These are phyloP conservation scores for Salvia splendens DNA, from an alignment of 257 asterid species.

Conservation along the genomic window DNA sequence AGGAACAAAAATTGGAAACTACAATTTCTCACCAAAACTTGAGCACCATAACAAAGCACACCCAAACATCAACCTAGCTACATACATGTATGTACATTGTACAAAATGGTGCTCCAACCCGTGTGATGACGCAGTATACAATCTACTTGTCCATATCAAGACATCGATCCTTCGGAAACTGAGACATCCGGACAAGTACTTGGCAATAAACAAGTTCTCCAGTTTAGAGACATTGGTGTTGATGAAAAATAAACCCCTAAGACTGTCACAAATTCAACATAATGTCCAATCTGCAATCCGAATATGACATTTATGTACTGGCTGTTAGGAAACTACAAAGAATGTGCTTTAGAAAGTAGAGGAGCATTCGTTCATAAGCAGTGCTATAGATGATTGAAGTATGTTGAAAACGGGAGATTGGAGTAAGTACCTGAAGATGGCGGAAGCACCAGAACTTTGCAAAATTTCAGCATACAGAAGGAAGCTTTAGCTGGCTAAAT, in stretches of 20 bases:
- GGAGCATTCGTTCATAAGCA: background rate
- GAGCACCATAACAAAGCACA: conserved; percentile 21
- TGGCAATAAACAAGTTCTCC: conserved; percentile 21
- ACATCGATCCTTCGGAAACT: background rate
- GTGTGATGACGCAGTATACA: conserved; percentile 20
- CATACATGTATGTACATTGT: conserved; percentile 26
- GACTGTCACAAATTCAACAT: conserved; percentile 23
- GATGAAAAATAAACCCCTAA: conserved; percentile 24
- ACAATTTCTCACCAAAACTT: conserved; percentile 16
- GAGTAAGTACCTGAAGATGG: conserved; percentile 42
- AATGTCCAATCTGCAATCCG: background rate
- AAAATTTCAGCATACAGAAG: conserved; percentile 35
- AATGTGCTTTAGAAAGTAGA: background rate
- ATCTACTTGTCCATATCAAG: conserved; percentile 16
- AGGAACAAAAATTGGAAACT: conserved; percentile 14
- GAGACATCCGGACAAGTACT: background rate
- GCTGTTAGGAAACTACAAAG: background rate
- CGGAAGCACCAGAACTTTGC: conserved; percentile 23
- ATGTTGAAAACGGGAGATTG: background rate
- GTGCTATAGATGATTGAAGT: background rate
- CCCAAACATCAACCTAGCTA: conserved; percentile 1
- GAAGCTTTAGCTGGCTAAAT: conserved; percentile 30
- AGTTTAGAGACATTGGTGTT: conserved; percentile 20
- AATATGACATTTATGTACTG: background rate
- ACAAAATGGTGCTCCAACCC: conserved; percentile 28